These are phyloP conservation scores for Phytophthora niederhauseri DNA, from an alignment of 352 stramenopile genomes.

Conservation along the genomic window DNA sequence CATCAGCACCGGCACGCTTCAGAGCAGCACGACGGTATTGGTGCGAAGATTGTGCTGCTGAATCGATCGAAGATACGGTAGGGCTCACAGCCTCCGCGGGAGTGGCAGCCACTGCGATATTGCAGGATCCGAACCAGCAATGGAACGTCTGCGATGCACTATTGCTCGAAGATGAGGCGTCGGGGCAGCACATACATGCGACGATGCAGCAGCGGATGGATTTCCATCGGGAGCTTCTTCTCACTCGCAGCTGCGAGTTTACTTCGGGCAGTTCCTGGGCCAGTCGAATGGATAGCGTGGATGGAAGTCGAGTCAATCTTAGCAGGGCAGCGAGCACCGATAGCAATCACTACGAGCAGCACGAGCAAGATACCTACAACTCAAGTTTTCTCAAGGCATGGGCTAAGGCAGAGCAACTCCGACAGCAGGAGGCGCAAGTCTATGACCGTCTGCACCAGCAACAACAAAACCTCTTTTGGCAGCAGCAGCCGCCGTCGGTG, in stretches of 20 bases:
- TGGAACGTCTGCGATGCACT: conserved; percentile 15
- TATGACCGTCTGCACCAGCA: conserved; percentile 28
- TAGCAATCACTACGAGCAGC: conserved; percentile 2
- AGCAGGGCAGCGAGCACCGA: background rate
- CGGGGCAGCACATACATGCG: conserved; percentile 23
- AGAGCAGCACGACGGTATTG: background rate
- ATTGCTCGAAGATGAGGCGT: conserved; percentile 6
- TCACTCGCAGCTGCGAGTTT: conserved; percentile 29
- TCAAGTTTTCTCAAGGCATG: conserved; percentile 28
- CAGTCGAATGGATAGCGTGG: conserved; percentile 12
- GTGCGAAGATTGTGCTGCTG: background rate
- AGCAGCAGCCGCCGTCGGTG: background rate
- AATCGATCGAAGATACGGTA: background rate
- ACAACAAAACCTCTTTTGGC: conserved; percentile 25
- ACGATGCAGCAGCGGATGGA: conserved; percentile 36
- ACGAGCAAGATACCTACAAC: background rate
- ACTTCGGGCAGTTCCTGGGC: conserved; percentile 19
- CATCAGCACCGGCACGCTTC: conserved; percentile 6
- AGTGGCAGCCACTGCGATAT: background rate
- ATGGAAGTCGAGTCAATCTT: background rate
- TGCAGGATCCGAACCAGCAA: conserved; percentile 9
- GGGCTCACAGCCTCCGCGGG: background rate
- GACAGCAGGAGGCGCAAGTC: conserved; percentile 17
- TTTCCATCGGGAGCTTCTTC: conserved; percentile 34
- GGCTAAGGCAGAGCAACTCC: conserved; percentile 23